Base-by-base conservation (phyloP, 2,329 filamentous ascomycete species). In the Mycosphaerella arachidis region DNA sequence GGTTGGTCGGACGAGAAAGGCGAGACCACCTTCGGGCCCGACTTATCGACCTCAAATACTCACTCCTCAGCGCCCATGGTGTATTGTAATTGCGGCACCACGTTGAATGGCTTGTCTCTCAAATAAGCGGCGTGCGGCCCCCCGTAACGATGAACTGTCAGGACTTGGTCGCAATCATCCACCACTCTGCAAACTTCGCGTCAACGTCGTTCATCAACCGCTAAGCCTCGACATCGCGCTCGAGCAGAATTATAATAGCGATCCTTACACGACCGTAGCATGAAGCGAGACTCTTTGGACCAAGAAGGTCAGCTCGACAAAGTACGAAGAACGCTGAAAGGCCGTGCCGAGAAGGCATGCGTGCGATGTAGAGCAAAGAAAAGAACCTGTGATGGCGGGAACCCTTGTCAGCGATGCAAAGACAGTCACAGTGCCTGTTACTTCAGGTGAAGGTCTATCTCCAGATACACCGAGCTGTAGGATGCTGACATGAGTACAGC, bases 361-460 rank as follows among this genome's bases (percentile, higher is more conserved):
- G 63, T 63, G 16, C 57, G 65, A 46, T 67, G 65, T 63, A 59
- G 63, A 52, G 61, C 65, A 37, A 65, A 65, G 59, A 67, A 67
- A 55, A 52, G 63, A 7, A 66, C 63, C 24, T 66, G 63, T 50
- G 61, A 66, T 57, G 63, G 61, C 40, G 61, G 59, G 1, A 63
- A 62, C 56, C 63, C 63, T 43, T 66, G 63, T 30, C 55, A 56
- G 29, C 61, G 63, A 18, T 66, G 63, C 53, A 63, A 66, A 56
- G 63, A 66, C 35, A 60, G 57, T 40, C 63, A 66, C 53, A 63
- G 59, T 45, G 63, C 63, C n/a, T 66, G 63, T 20, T 66, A 66
- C 52, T 66, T 63, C 62, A 66, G 63, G 63, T 66, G 24, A 57
- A 56, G 8, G 20, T 18, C 24, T 12, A 30, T 18, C 13, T 40